Evolutionary conservation across 1,139 yeast species (phyloP).

Genomic region (Meyerozyma athensensis): DNA sequence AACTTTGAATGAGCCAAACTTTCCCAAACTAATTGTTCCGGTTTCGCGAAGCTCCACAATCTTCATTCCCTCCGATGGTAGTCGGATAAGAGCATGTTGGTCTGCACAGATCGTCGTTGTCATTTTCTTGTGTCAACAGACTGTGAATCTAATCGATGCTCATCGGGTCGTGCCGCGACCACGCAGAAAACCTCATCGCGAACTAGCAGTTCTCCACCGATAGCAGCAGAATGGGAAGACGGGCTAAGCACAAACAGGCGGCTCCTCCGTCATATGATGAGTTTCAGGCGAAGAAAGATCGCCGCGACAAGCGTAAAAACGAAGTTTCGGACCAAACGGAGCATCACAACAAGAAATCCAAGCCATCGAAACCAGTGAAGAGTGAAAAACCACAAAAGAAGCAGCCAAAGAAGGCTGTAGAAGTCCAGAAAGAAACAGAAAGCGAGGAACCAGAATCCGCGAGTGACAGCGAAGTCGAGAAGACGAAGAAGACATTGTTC

Average conservation of each 20-base stretch:
- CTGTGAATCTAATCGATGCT: constrained; percentile 7
- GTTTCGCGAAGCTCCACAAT: constrained; percentile 60
- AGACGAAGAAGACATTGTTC: constrained; percentile 65
- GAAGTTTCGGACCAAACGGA: background rate
- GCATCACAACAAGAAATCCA: constrained; percentile 10
- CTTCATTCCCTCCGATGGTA: constrained; percentile 79
- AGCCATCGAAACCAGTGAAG: constrained; percentile 8
- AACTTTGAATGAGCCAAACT: constrained; percentile 81
- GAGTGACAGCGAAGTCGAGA: constrained; percentile 12
- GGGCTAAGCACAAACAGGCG: constrained; percentile 85
- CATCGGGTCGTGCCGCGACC: constrained; percentile 3
- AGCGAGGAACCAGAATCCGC: constrained; percentile 19
- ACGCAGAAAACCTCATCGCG: constrained; percentile 3
- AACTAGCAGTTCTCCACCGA: background rate
- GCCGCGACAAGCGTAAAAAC: constrained; percentile 33
- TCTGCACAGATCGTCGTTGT: constrained; percentile 32
- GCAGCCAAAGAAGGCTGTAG: constrained; percentile 16
- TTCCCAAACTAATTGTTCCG: constrained; percentile 69
- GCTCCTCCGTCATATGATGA: constrained; percentile 86
- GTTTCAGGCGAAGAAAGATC: constrained; percentile 57
- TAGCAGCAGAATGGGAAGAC: constrained; percentile 68
- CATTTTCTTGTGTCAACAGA: constrained; percentile 4
- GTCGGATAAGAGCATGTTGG: constrained; percentile 60
- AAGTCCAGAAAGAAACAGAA: constrained; percentile 15
- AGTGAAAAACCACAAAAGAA: constrained; percentile 22